Evolutionary conservation across 202 grass and related monocot genomes (phyloP), one percentile per base, ranked within the genome.

Genomic region (Brachypodium distachyon): DNA sequence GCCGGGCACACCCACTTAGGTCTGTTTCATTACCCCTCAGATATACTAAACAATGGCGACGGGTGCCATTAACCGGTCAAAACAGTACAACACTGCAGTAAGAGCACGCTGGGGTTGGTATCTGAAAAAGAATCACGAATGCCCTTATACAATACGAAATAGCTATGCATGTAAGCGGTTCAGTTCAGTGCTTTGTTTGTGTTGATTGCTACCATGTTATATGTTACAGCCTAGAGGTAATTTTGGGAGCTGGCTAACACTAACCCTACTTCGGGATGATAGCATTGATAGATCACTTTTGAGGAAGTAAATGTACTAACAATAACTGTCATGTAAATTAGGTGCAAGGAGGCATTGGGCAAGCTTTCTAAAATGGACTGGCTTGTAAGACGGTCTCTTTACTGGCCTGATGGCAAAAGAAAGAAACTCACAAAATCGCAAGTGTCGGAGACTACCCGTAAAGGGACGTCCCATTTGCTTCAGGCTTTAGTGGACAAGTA

Each of bases 341-440:
- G 80, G 80, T 44, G 1, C 50, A 26, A 14, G 28, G 28, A 73
- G 18, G 19, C 59, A 51, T 2, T 67, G 57, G 49, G 56, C 64
- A 21, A 62, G 59, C 59, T 19, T 25, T 16, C 33, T 57, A 23
- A 18, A 67, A 16, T 67, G 21, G 60, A 75, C 23, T 19, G 10
- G 28, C 12, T 44, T 36, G 36, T 82, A 56, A 28, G 5, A 4
- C 12, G 0, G 36, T 5, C 27, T 47, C 80, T 82, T 46, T 67
- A 67, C 61, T 82, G 70, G 49, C 70, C 71, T 75, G 80, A 82
- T 67, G 80, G 70, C 19, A 75, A 13, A 38, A 29, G 4, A 4
- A 63, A 5, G 60, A 56, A 33, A 12, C 28, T 5, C 46, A 34
- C 18, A 66, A 64, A 9, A 67, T 44, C 80, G 46, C 1, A 0